phyloP scores from a whole-genome alignment of 805 yeast genomes.

The Sugiyamaella lignohabitans region DNA sequence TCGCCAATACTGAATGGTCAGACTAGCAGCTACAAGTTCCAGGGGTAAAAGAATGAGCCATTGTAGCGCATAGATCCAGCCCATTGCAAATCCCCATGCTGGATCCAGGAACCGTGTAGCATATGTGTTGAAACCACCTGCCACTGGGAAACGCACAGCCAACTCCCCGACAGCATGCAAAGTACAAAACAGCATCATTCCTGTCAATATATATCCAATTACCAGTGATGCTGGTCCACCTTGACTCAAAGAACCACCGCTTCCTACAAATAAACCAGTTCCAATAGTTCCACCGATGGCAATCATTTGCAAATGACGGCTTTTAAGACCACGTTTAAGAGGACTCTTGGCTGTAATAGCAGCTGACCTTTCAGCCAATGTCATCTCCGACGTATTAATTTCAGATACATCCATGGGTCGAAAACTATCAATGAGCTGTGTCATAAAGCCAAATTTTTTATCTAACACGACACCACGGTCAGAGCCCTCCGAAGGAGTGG shows the following conservation, averaged over 20 bases:
- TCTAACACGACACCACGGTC: slow-evolving; percentile 21
- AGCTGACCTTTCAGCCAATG: slow-evolving; percentile 35
- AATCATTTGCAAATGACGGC: slow-evolving; percentile 47
- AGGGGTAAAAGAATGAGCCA: slow-evolving; percentile 56
- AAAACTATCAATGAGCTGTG: slow-evolving; percentile 18
- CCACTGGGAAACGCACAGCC: slow-evolving; percentile 52
- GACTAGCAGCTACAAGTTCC: slow-evolving; percentile 54
- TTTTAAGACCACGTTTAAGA: slow-evolving; percentile 38
- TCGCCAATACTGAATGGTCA: slow-evolving; percentile 49
- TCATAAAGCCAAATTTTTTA: slow-evolving; percentile 20
- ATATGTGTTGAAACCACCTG: slow-evolving; percentile 50
- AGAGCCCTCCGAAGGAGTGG: not conserved
- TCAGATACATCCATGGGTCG: slow-evolving; percentile 38
- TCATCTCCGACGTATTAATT: slow-evolving; percentile 26
- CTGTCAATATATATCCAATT: slow-evolving; percentile 54
- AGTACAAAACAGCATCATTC: slow-evolving; percentile 53
- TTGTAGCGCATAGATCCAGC: slow-evolving; percentile 58
- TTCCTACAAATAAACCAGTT: slow-evolving; percentile 65
- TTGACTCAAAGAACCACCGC: slow-evolving; percentile 45
- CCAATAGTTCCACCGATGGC: slow-evolving; percentile 78
- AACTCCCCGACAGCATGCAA: slow-evolving; percentile 61
- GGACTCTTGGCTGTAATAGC: slow-evolving; percentile 50
- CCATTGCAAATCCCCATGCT: slow-evolving; percentile 59
- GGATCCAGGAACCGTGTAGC: slow-evolving; percentile 55
- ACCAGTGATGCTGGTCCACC: slow-evolving; percentile 64